Evolutionary conservation across 164 flowering plant genomes (phyloP).

Genomic region (Akebia trifoliata): DNA sequence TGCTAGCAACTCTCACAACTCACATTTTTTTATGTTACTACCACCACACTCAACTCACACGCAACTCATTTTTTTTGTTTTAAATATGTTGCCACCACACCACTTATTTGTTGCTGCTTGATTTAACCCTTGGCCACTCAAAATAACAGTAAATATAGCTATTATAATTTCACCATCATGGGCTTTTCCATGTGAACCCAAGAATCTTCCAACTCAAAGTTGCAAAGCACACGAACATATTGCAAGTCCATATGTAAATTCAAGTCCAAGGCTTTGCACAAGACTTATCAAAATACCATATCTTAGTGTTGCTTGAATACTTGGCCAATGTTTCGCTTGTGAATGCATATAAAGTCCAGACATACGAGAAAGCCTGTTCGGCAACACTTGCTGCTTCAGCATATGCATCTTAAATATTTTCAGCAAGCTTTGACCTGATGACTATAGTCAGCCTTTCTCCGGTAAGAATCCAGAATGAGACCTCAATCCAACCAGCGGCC

Average conservation of each 20-base stretch:
- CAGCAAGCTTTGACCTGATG: conserved; percentile 95
- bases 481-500: conserved; percentile 98
- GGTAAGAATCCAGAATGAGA: conserved; percentile 97
- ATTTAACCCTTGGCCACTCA: conserved; percentile 97
- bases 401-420: conserved; percentile 99
- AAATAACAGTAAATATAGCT: conserved; percentile 85
- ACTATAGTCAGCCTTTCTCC: conserved; percentile 99
- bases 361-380: conserved; percentile 94
- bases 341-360: conserved; percentile 87
- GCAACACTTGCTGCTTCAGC: conserved; percentile 99
- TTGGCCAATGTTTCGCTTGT: conserved; percentile 96
- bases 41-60: too few species aligned
- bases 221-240: conserved; percentile 98
- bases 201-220: conserved; percentile 92
- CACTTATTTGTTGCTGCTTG: conserved; percentile 99
- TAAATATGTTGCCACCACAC: too few species aligned
- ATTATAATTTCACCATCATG: conserved; percentile 89
- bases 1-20: too few species aligned
- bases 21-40: too few species aligned
- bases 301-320: conserved; percentile 95
- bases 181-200: conserved; percentile 54
- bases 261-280: conserved; percentile 99
- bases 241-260: conserved; percentile 99
- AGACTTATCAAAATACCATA: conserved; percentile 96
- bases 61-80: too few species aligned